Percentiles rank a stretch among this genome's conserved stretches.
phyloP scores from a whole-genome alignment of 2,329 filamentous ascomycete species.

The Microcyclosporella mali region DNA sequence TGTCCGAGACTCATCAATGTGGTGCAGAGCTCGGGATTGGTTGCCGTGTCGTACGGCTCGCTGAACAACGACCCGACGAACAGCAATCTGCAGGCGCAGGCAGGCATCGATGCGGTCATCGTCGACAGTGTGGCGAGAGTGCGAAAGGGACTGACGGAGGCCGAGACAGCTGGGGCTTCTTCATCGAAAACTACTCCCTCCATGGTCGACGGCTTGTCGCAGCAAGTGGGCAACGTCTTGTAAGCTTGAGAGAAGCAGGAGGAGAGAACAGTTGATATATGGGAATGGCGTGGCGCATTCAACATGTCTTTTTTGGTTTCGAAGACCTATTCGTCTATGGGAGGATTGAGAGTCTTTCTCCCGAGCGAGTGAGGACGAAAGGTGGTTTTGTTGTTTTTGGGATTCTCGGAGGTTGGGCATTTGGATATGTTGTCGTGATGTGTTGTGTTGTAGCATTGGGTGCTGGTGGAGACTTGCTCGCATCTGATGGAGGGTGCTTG shows the following conservation, averaged over 20 bases:
- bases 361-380: too few species aligned
- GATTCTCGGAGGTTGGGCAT: too few species aligned
- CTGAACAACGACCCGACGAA: constrained; percentile 82
- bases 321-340: neutral
- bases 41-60: constrained; percentile 90
- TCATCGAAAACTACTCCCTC: constrained; percentile 1
- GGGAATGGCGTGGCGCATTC: neutral
- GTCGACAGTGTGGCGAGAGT: constrained; percentile 93
- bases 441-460: constrained; percentile 1
- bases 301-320: constrained; percentile 1
- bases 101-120: constrained; percentile 96
- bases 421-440: too few species aligned
- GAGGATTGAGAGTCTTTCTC: neutral
- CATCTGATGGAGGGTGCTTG: constrained; percentile 10
- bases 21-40: constrained; percentile 87
- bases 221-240: neutral
- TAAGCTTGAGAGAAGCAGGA: neutral
- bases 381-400: too few species aligned
- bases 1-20: constrained; percentile 84
- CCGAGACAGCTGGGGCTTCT: constrained; percentile 12
- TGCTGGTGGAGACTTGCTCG: constrained; percentile 17
- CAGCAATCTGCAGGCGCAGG: constrained; percentile 84
- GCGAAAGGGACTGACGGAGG: constrained; percentile 72
- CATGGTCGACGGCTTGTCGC: neutral
- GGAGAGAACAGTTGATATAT: neutral